phyloP scores from a whole-genome alignment of 2,329 filamentous ascomycete genomes.

The Venturia asperata region DNA sequence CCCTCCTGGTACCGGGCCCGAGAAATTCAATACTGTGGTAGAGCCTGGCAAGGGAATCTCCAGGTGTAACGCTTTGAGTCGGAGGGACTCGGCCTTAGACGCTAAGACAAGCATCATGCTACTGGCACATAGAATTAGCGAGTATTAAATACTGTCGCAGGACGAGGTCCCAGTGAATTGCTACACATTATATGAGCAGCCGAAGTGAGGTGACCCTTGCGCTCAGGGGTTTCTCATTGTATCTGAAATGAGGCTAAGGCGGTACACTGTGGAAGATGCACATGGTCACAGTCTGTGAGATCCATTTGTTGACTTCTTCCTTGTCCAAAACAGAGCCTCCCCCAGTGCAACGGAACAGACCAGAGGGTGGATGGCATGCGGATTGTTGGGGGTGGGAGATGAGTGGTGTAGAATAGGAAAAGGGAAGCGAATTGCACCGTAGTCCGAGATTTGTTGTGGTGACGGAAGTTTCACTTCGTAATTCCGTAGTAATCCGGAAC shows the following conservation, averaged over 20 bases:
- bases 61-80: background rate
- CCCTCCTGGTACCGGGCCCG: background rate
- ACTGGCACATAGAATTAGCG: background rate
- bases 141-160: too few species aligned
- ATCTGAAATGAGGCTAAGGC: background rate
- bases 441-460: too few species aligned
- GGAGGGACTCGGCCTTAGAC: background rate
- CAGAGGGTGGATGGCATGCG: background rate
- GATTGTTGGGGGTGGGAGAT: too few species aligned
- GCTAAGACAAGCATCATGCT: background rate
- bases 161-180: too few species aligned
- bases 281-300: background rate
- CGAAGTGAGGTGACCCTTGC: background rate
- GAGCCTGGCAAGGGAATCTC: background rate
- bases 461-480: too few species aligned
- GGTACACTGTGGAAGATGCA: too few species aligned
- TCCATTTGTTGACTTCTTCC: background rate
- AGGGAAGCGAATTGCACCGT: too few species aligned
- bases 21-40: too few species aligned
- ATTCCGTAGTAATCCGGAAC: too few species aligned
- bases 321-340: too few species aligned
- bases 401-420: too few species aligned
- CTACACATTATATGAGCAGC: background rate
- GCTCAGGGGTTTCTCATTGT: background rate
- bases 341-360: background rate